Evolutionary conservation across 163 green algal species (phyloP).

Genomic region (Scenedesmus sp.): DNA sequence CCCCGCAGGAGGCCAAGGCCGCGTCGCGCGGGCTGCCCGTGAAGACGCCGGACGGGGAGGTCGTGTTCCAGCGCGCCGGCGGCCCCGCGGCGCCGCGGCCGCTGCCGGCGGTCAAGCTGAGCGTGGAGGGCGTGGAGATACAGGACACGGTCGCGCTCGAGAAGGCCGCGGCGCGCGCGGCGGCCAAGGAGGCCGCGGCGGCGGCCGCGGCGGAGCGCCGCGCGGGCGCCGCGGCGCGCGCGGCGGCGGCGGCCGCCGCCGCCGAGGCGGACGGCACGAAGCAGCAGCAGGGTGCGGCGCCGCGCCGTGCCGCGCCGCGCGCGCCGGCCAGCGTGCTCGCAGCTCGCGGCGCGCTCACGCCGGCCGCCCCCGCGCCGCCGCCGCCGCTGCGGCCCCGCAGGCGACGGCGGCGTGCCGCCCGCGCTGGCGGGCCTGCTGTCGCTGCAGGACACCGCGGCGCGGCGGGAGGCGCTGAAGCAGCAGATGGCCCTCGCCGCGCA

Average conservation of each 20-base stretch:
- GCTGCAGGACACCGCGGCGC: conserved; percentile 1
- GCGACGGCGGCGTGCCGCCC: conserved; percentile 10
- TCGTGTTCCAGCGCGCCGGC: conserved; percentile 54
- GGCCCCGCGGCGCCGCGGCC: conserved; percentile 31
- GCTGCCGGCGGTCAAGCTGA: conserved; percentile 26
- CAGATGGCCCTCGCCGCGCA: conserved; percentile 70
- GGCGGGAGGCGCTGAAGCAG: conserved; percentile 36
- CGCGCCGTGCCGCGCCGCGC: too few species aligned
- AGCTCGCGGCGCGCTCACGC: too few species aligned
- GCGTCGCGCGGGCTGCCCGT: conserved; percentile 58
- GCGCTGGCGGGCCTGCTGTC: conserved; percentile 46
- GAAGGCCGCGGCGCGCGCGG: conserved; percentile 19
- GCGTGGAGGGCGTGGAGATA: conserved; percentile 63
- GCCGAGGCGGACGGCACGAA: neutral
- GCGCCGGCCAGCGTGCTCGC: neutral
- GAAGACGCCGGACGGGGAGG: conserved; percentile 67
- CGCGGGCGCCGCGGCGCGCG: conserved; percentile 32
- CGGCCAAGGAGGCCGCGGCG: conserved; percentile 30
- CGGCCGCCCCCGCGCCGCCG: too few species aligned
- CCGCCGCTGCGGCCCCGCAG: neutral
- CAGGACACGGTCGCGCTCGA: conserved; percentile 47
- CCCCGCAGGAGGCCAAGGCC: conserved; percentile 28
- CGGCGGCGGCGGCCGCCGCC: conserved; percentile 3
- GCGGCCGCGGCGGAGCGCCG: conserved; percentile 19
- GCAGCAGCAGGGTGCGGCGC: conserved; percentile 9